Evolutionary conservation across 331 rosid genomes (phyloP), one percentile per base, ranked within the genome.

Genomic region (Malus hybrid): DNA sequence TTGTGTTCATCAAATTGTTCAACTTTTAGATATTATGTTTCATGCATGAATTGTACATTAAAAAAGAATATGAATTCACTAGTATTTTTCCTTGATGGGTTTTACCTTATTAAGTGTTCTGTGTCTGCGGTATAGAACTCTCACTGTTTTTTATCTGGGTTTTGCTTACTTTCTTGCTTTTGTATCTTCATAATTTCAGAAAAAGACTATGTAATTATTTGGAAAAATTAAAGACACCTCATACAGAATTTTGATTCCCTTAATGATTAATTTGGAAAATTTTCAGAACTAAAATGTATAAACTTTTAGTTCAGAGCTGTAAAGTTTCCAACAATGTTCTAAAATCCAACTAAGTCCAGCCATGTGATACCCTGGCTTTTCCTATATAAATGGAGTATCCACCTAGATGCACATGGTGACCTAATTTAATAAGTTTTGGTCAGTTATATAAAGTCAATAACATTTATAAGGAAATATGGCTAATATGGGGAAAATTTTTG

Each of bases 321-420:
- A 57, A n/a, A 57, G 24, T 10, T 10, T 57, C 29, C 63, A 57
- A n/a, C 63, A 20, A 62, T 26, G 69, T 61, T 73, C 63, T 15
- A 63, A 58, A 29, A 26, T 42, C 57, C 48, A 42, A 42, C 48
- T 10, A 42, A 42, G 48, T 42, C 48, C 70, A 42, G 78, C 74
- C 74, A 66, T 79, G 69, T 62, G 72, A 65, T 60, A 36, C 44
- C 28, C 68, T 50, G 29, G 61, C 33, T 39, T 80, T 52, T 30
- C 42, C 20, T 39, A 48, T 48, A 24, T 4, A 6, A 28, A 33
- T 73, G 57, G 63, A 66, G 71, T 55, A 48, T 77, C 79, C 22
- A 32, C 61, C 53, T 61, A 60, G 70, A 19, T 15, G 68, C 67
- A 68, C 34, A 52, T 44, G 33, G 34, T 52, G 55, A 64, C 12